Conservation (phyloP, 139 green algal genomes). For the Zygnema cylindricum region DNA sequence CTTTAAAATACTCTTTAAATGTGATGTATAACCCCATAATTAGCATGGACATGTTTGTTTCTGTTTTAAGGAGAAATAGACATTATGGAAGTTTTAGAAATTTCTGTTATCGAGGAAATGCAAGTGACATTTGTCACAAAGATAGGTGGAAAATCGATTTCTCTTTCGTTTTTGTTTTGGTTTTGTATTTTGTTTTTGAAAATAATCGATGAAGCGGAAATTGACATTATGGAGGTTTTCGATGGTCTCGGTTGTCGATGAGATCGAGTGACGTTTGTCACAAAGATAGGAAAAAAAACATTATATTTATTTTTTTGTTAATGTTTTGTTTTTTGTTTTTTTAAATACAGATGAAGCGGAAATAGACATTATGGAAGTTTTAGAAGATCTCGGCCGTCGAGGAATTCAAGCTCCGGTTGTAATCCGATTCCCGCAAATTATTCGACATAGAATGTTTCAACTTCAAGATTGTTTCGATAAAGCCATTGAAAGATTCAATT, state of each 20-base stretch:
- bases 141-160: not conserved
- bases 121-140: constrained; percentile 48
- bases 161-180: not conserved
- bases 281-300: too few relatives aligned
- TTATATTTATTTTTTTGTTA: too few relatives aligned
- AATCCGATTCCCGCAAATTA: constrained; percentile 65
- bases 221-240: constrained; percentile 63
- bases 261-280: too few relatives aligned
- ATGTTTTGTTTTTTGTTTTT: not conserved
- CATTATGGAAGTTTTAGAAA: constrained; percentile 59
- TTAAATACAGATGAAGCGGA: constrained; percentile 25
- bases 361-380: constrained; percentile 60
- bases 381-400: constrained; percentile 40
- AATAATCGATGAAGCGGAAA: constrained; percentile 13
- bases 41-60: not conserved
- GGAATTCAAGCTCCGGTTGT: constrained; percentile 56
- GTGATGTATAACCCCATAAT: too few relatives aligned
- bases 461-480: constrained; percentile 63
- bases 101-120: constrained; percentile 18
- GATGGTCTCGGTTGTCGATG: constrained; percentile 26
- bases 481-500: constrained; percentile 57
- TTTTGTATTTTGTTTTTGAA: not conserved
- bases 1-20: too few relatives aligned
- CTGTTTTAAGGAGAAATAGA: constrained; percentile 49
- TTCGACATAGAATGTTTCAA: constrained; percentile 54